Evolutionary conservation across 371 early-diverging fungal species (phyloP).

Genomic region (Rhizopus arrhizus): DNA sequence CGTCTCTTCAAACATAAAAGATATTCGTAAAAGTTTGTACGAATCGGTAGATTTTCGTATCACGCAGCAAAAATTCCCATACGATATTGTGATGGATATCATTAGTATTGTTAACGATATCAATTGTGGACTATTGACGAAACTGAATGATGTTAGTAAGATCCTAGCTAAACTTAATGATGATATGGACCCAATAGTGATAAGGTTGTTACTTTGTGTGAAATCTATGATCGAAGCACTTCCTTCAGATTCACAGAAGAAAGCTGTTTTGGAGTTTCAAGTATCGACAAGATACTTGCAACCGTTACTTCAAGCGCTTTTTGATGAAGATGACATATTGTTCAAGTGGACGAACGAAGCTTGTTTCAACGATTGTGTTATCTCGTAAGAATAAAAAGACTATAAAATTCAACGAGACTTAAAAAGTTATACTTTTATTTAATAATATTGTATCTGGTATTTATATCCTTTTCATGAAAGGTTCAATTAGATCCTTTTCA

Average conservation of each 20-base stretch:
- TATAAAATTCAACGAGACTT: too few relatives aligned
- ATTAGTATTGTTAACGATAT: slow-evolving; percentile 9
- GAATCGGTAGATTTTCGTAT: slow-evolving; percentile 14
- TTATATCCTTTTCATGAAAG: too few relatives aligned
- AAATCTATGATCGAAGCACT: neutral
- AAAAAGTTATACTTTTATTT: too few relatives aligned
- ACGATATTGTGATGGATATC: slow-evolving; percentile 4
- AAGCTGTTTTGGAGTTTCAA: slow-evolving; percentile 3
- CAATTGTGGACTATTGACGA: slow-evolving; percentile 3
- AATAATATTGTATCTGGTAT: too few relatives aligned
- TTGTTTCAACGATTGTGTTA: slow-evolving; percentile 6
- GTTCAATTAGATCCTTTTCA: too few relatives aligned
- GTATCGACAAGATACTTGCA: slow-evolving; percentile 4
- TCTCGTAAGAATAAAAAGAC: too few relatives aligned
- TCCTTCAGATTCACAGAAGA: neutral
- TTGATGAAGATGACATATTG: slow-evolving; percentile 1
- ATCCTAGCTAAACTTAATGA: neutral
- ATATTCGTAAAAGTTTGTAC: slow-evolving; percentile 10
- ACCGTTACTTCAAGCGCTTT: slow-evolving; percentile 4
- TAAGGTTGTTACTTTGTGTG: neutral
- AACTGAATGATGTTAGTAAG: neutral
- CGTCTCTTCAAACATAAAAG: slow-evolving; percentile 6
- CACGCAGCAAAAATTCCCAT: slow-evolving; percentile 8
- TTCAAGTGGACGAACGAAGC: slow-evolving; percentile 3
- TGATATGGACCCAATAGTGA: neutral